phyloP scores from a whole-genome alignment of 805 yeast genomes.

The Schwanniomyces pseudopolymorphus region DNA sequence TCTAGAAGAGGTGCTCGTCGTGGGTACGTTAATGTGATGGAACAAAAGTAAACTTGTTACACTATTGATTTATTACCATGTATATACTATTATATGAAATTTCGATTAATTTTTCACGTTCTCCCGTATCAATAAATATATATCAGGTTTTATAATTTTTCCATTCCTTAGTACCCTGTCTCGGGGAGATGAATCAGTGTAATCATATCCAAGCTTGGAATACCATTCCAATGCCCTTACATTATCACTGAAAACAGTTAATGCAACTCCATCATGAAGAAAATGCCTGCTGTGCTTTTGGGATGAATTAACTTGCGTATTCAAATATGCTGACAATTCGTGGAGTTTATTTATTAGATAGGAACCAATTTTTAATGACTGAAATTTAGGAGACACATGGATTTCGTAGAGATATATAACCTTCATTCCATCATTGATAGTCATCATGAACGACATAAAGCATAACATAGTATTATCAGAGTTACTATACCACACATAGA shows the following conservation, averaged over 20 bases:
- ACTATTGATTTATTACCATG: background rate
- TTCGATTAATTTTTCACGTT: background rate
- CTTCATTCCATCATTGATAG: slow-evolving; percentile 35
- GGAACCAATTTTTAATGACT: slow-evolving; percentile 39
- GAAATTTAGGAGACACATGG: slow-evolving; percentile 40
- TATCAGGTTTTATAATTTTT: slow-evolving; percentile 40
- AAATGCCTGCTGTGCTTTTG: slow-evolving; percentile 7
- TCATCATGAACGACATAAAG: slow-evolving; percentile 48
- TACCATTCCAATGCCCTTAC: slow-evolving; percentile 45
- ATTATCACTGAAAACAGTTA: slow-evolving; percentile 55
- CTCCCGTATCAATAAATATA: slow-evolving; percentile 28
- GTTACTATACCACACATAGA: slow-evolving; percentile 35
- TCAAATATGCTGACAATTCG: slow-evolving; percentile 18
- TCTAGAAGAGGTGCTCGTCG: slow-evolving; percentile 32
- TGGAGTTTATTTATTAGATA: slow-evolving; percentile 38
- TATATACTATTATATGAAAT: background rate
- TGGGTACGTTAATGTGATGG: slow-evolving; percentile 33
- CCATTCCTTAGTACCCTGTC: slow-evolving; percentile 44
- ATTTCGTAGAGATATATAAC: slow-evolving; percentile 58
- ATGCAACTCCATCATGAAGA: slow-evolving; percentile 25
- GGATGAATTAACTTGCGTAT: background rate
- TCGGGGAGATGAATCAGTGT: slow-evolving; percentile 43
- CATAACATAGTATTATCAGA: slow-evolving; percentile 26
- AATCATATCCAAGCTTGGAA: slow-evolving; percentile 33
- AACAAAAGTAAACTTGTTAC: slow-evolving; percentile 9